Evolutionary conservation across 768 basidiomycete genomes (phyloP), one percentile per base, ranked within the genome.

Genomic region (Auricularia auricula-judae): DNA sequence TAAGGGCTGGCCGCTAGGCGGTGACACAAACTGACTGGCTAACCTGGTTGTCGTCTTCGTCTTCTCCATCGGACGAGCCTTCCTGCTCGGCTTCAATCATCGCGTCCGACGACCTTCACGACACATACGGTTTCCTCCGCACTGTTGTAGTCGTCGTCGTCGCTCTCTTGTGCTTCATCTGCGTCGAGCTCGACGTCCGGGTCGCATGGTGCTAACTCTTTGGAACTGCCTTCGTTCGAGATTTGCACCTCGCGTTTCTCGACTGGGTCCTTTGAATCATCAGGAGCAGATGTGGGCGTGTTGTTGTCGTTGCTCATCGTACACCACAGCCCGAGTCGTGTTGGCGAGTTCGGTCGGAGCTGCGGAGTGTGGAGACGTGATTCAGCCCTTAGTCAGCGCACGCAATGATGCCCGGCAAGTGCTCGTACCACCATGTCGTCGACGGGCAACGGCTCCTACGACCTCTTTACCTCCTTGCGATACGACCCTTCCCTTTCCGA

Each of bases 391-490:
- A 42, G 29, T 29, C 29, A 29, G 29, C 29, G 29, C 29, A 29
- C 29, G 29, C 29, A 29, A 29, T 29, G 29, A 29, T 29, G 29
- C 29, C 29, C 29, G 29, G 29, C 29, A 7, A 42, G 39, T 14
- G 7, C 39, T 42, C 39, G 29, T 42, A 42, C 39, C 12, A 42
- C 39, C 39, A 42, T 42, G 39, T 42, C 39, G 12, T 5, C 47
- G 11, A 10, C 21, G 8, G 1, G 18, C 23, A 7, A 23, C 23
- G 56, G 5, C 4, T 5, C 21, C 62, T 75, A 70, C 65, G 67
- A 72, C 3, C 72, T 84, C 5, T 70, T 89, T 8, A 81, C 84
- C 1, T 80, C 87, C 0, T 81, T 82, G 0, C 78, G 86, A 65
- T 88, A 80, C 69, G 90, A 91, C 70, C 75, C 75, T 1, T 73